Base-by-base conservation (phyloP, 2,329 filamentous ascomycete species). In the Colletotrichum sp. region DNA sequence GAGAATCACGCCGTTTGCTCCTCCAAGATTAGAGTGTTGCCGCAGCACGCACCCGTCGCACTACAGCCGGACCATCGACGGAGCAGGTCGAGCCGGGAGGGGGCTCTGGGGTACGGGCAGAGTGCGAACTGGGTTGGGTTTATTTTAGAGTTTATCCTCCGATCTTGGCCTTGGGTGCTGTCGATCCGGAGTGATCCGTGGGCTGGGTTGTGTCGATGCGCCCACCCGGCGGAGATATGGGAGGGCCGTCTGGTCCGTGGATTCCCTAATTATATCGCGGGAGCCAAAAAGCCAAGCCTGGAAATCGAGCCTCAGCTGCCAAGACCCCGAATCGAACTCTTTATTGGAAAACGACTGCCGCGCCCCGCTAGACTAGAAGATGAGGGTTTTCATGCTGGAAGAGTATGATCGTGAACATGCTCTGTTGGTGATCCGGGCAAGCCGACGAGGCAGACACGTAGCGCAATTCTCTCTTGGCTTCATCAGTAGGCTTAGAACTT, bases 381-480 rank as follows among this genome's bases (percentile, higher is more conserved):
- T 13, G 44, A 52, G 44, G 44, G n/a, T 52, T 21, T 52, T 52
- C n/a, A 21, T 52, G 44, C 44, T 24, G 0, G 44, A 24, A 52
- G n/a, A 52, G n/a, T 21, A 52, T 21, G 44, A 21, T 21, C n/a
- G 44, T 52, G 44, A 21, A 52, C 0, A 13, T 52, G 6, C 1
- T 52, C 6, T 9, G 4, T 8, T 52, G 44, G n/a, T 13, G 3
- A 21, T 24, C 44, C 44, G n/a, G 1, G n/a, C 44, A 21, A 52
- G 44, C 44, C 44, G 44, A 24, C 44, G 3, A 52, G 44, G n/a
- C 44, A 52, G 44, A 52, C n/a, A 13, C 6, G 0, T 0, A 52
- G 44, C 12, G n/a, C 44, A 52, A 13, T 1, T 7, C 1, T 49
- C 5, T 49, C 44, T 13, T 1, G 0, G 3, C 0, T 1, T 4